Base-by-base conservation (phyloP, 169 alveolate genomes). In the Amoebophrya sp. region DNA sequence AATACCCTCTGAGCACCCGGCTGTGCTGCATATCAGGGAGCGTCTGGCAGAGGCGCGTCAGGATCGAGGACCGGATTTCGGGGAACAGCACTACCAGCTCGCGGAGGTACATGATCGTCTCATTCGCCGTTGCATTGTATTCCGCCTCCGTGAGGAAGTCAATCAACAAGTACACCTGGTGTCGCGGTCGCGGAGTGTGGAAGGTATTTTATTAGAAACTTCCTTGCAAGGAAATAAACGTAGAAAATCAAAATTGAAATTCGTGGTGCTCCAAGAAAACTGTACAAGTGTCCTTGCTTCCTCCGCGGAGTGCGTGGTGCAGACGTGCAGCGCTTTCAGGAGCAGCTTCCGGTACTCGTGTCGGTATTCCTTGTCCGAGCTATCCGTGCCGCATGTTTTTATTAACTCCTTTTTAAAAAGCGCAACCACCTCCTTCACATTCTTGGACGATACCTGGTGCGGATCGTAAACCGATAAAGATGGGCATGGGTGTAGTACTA, bases 281-380 rank as follows among this genome's bases (percentile, higher is more conserved):
- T 13, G 78, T 58, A 58, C 78, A 13, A 58, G 23, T 29, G 78
- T 58, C 78, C 23, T 13, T n/a, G 78, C 78, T n/a, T 58, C 78
- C 78, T 58, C 78, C 23, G 78, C 78, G 26, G 29, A 7, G 78
- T 58, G 78, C 26, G 23, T n/a, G 34, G 78, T 58, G 78, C 78
- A 58, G 34, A 58, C 78, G 78, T 58, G 78, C 34, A 58, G 40
- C 13, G 92, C 90, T 29, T 45, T n/a, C 29, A 88, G 26, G 70
- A 91, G 88, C 38, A 91, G 88, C 16, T 58, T 15, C 13, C 92
- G 41, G 41, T 91, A 91, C 69, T 91, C 92, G 48, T 58, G 78
- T 16, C 78, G 26, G 23, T 58, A n/a, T 29, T 58, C 78, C 78
- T 58, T 58, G 34, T 58, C 78, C 7, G 29, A 7, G n/a, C 29